Percentiles rank a stretch among this genome's conserved stretches.
phyloP scores from a whole-genome alignment of 2,329 filamentous ascomycete species.

The Thelonectria rubi region DNA sequence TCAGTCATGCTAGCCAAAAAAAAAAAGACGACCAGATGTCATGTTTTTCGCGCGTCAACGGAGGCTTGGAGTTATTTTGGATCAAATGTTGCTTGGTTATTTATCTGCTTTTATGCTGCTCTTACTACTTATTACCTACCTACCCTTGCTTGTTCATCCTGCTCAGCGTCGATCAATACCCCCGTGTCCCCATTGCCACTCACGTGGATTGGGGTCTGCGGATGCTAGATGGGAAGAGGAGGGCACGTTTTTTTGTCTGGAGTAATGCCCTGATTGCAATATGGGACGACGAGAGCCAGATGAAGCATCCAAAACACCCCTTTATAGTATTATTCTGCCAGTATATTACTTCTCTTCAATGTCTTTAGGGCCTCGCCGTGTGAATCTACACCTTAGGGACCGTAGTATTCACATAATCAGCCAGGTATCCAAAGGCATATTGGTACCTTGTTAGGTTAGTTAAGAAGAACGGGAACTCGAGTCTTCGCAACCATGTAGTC shows the following conservation, averaged over 20 bases:
- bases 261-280: constrained; percentile 34
- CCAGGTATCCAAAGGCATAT: no score
- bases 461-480: not conserved
- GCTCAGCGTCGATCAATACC: constrained; percentile 20
- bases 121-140: constrained; percentile 21
- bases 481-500: not conserved
- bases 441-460: not conserved
- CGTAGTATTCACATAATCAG: no score
- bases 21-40: constrained; percentile 13
- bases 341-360: constrained; percentile 6
- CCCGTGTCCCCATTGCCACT: constrained; percentile 7
- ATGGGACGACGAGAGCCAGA: constrained; percentile 13
- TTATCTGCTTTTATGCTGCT: constrained; percentile 15
- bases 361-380: not conserved
- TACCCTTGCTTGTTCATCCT: constrained; percentile 28
- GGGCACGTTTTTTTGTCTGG: constrained; percentile 22
- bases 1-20: constrained; percentile 13
- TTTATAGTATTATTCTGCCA: constrained; percentile 15
- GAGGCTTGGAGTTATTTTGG: constrained; percentile 39
- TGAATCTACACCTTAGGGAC: not conserved
- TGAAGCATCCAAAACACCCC: constrained; percentile 6
- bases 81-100: constrained; percentile 22
- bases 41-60: constrained; percentile 28
- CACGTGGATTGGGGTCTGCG: constrained; percentile 6
- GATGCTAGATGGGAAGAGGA: constrained; percentile 8